Evolutionary conservation across 2,329 filamentous ascomycete species (phyloP).

Genomic region (Penicillium sp.): DNA sequence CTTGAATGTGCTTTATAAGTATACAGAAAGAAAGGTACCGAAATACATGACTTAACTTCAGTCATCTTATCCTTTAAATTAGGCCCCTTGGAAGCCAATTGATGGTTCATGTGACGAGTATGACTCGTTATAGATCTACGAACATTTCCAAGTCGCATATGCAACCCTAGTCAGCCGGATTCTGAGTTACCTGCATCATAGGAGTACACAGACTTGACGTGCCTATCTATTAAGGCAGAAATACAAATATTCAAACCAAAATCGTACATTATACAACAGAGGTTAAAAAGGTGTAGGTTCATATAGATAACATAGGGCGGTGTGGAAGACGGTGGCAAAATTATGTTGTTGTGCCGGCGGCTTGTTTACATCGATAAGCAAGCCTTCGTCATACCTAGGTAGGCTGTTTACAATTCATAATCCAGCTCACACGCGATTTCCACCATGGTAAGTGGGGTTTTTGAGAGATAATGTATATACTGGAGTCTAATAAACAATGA

Average conservation of each 20-base stretch:
- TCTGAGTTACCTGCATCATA: no score
- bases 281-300: neutral
- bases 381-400: constrained; percentile 1
- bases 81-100: neutral
- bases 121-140: neutral
- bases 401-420: constrained; percentile 3
- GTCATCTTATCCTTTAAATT: no score
- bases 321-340: constrained; percentile 1
- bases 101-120: neutral
- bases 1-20: neutral
- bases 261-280: neutral
- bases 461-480: neutral
- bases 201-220: no score
- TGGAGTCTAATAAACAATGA: neutral
- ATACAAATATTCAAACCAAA: neutral
- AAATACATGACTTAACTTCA: no score
- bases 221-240: no score
- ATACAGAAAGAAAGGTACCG: neutral
- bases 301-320: neutral
- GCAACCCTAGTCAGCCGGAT: neutral
- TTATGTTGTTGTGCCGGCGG: neutral
- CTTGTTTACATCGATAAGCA: constrained; percentile 15
- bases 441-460: neutral
- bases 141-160: neutral
- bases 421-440: neutral